These are phyloP conservation scores for Wallacemonas sp. DNA, from an alignment of 208 protist species.

Conservation along the genomic window DNA sequence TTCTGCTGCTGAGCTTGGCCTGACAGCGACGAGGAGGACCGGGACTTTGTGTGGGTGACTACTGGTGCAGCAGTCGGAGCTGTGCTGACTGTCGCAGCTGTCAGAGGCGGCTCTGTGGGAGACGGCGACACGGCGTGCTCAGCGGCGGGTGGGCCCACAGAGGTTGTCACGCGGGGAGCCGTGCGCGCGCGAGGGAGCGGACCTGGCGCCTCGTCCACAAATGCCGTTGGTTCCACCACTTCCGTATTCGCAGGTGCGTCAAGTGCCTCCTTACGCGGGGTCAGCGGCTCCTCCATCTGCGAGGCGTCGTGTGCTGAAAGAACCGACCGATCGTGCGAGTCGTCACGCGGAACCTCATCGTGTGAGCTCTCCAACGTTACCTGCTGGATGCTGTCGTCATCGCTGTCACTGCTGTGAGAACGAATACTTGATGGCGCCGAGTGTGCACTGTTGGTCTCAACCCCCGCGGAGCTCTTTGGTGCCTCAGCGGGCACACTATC, in stretches of 20 bases:
- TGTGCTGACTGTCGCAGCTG: not conserved
- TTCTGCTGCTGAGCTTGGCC: not conserved
- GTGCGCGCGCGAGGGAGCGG: not conserved
- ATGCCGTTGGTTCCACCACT: not conserved
- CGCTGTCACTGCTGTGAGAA: no score
- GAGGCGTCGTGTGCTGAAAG: not conserved
- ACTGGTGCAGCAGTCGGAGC: no score
- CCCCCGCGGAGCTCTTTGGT: no score
- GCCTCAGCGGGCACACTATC: no score
- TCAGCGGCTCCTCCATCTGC: not conserved
- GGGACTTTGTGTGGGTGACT: not conserved
- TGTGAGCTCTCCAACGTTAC: no score
- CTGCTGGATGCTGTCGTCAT: no score
- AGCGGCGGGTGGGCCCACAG: not conserved
- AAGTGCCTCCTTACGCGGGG: no score
- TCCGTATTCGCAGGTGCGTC: no score
- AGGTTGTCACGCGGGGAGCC: not conserved
- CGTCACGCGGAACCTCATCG: not conserved
- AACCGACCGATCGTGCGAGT: not conserved
- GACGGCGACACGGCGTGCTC: no score
- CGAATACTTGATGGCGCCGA: no score
- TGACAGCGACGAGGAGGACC: not conserved
- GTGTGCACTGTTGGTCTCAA: no score
- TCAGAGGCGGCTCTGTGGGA: not conserved
- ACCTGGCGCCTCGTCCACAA: not conserved